These are phyloP conservation scores for Puccinia coronata DNA, from an alignment of 1,284 basidiomycete species.

Conservation along the genomic window DNA sequence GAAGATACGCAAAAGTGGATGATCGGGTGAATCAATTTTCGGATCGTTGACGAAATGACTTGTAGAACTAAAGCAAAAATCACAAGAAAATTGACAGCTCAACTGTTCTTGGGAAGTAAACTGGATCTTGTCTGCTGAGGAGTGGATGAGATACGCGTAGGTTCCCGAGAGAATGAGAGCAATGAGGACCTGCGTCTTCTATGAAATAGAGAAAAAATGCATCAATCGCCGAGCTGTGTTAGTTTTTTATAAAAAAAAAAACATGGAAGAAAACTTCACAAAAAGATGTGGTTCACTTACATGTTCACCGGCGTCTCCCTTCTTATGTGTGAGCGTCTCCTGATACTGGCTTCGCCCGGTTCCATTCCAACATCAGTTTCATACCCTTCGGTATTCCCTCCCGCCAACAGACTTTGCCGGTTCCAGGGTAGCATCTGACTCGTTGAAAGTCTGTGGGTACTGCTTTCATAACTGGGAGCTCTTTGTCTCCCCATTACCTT, in stretches of 20 bases:
- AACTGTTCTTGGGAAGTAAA: conserved; percentile 31
- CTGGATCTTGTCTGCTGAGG: conserved; percentile 27
- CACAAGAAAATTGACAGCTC: not conserved
- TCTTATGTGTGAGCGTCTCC: conserved; percentile 22
- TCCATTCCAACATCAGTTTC: conserved; percentile 32
- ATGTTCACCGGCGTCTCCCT: conserved; percentile 46
- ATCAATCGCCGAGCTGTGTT: not conserved
- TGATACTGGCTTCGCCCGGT: conserved; percentile 4
- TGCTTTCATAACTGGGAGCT: conserved; percentile 42
- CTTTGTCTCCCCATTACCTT: conserved; percentile 47
- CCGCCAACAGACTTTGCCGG: not conserved
- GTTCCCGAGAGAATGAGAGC: conserved; percentile 30
- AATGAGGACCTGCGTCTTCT: conserved; percentile 37
- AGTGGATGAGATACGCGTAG: conserved; percentile 30
- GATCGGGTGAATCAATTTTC: not conserved
- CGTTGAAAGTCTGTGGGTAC: conserved; percentile 4
- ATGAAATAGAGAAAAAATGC: conserved; percentile 8
- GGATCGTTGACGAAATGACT: not conserved
- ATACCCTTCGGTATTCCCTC: not conserved
- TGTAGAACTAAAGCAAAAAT: not conserved
- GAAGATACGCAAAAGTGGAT: not conserved
- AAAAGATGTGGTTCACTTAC: conserved; percentile 1
- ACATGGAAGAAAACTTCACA: not conserved
- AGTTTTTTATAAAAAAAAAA: not conserved
- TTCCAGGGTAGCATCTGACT: conserved; percentile 43